A percentile compares a stretch with the other conserved stretches of the same genome.
Evolutionary conservation across 306 rosid species (phyloP).

Genomic region (Trichosanthes truncata): DNA sequence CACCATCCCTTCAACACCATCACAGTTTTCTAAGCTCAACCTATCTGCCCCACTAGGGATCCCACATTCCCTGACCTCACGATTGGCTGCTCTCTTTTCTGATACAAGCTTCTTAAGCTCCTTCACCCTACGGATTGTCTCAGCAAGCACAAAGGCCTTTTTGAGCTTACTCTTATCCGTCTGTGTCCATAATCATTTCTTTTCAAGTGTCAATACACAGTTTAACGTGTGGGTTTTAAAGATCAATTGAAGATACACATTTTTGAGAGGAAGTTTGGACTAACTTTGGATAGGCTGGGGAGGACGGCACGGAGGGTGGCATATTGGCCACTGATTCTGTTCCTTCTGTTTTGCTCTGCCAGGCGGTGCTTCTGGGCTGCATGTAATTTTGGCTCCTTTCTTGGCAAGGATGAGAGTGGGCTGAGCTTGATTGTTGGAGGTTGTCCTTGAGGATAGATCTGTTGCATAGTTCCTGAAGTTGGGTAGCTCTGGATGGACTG

Average conservation of each 20-base stretch:
- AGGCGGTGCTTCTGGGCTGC: constrained; percentile 63
- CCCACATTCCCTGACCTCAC: constrained; percentile 15
- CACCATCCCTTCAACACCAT: constrained; percentile 23
- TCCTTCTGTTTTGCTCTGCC: constrained; percentile 65
- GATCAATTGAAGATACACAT: not conserved
- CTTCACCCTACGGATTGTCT: constrained; percentile 42
- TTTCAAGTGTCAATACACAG: not conserved
- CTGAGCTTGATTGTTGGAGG: constrained; percentile 9
- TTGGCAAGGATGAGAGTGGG: constrained; percentile 32
- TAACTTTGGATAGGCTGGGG: constrained; percentile 45
- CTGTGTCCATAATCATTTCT: not conserved
- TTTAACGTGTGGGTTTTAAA: not conserved
- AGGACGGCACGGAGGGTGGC: constrained; percentile 44
- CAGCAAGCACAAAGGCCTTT: constrained; percentile 58
- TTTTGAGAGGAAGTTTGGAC: not conserved
- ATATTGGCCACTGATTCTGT: constrained; percentile 61
- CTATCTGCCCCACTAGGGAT: constrained; percentile 39
- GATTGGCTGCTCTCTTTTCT: constrained; percentile 24
- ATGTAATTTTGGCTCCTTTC: constrained; percentile 28
- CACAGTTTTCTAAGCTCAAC: constrained; percentile 30
- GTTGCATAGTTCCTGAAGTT: constrained; percentile 17
- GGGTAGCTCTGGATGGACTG: constrained; percentile 28
- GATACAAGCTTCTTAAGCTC: constrained; percentile 38
- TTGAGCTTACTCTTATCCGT: constrained; percentile 33
- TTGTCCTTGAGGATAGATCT: constrained; percentile 18